A percentile compares a stretch with the other conserved stretches of the same genome.
These are phyloP conservation scores for Metschnikowia orientalis DNA, from an alignment of 805 yeast genomes.

Conservation along the genomic window DNA sequence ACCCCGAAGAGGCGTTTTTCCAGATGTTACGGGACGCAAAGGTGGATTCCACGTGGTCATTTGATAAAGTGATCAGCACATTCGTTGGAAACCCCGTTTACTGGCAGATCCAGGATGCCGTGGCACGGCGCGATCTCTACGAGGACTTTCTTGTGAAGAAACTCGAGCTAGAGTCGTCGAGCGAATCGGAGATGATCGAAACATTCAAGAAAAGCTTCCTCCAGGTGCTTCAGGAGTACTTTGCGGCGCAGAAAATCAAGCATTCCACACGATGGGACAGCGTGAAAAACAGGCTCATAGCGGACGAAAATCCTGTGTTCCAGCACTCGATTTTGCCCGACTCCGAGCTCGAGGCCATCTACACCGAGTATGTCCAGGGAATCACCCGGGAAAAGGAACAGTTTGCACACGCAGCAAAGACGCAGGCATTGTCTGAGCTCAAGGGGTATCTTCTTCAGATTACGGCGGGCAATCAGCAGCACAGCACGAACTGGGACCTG, in stretches of 20 bases:
- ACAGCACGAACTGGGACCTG: slow-evolving; percentile 35
- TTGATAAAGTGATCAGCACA: slow-evolving; percentile 56
- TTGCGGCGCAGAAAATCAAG: slow-evolving; percentile 34
- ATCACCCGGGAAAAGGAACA: slow-evolving; percentile 31
- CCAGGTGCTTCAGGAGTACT: slow-evolving; percentile 39
- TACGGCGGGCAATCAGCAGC: slow-evolving; percentile 25
- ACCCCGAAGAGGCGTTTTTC: slow-evolving; percentile 39
- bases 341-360: slow-evolving; percentile 50
- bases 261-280: slow-evolving; percentile 64
- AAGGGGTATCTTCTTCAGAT: slow-evolving; percentile 45
- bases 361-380: slow-evolving; percentile 43
- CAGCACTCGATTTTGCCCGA: slow-evolving; percentile 58
- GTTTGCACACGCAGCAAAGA: slow-evolving; percentile 25
- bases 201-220: slow-evolving; percentile 53
- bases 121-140: slow-evolving; percentile 55
- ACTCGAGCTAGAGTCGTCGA: slow-evolving; percentile 46
- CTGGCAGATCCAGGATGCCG: slow-evolving; percentile 62
- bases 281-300: slow-evolving; percentile 42
- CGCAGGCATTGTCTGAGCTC: slow-evolving; percentile 51
- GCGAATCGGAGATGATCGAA: slow-evolving; percentile 50
- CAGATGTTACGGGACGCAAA: slow-evolving; percentile 49
- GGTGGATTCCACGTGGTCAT: slow-evolving; percentile 76
- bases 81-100: slow-evolving; percentile 59
- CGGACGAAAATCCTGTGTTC: slow-evolving; percentile 63
- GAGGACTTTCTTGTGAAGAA: slow-evolving; percentile 53